Evolutionary conservation across 192 early-diverging fungal genomes (phyloP).

Genomic region (Dispira simplex): DNA sequence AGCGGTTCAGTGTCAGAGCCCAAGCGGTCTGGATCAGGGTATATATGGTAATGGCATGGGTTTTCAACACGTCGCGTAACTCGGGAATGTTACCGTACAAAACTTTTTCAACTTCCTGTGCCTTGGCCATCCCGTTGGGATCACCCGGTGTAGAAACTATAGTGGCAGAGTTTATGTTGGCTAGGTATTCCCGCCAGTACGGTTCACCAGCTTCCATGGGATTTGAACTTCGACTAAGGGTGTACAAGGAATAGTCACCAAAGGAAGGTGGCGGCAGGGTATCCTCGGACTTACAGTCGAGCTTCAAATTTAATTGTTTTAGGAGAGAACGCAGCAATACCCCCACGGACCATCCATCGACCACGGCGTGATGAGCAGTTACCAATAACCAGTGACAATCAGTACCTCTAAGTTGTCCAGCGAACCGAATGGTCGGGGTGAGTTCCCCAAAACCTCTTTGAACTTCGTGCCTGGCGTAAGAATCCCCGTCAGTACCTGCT

Average conservation of each 20-base stretch:
- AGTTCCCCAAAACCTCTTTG: too few species aligned
- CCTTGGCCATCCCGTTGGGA: background rate
- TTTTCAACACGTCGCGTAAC: background rate
- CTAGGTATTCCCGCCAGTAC: slow-evolving; percentile 4
- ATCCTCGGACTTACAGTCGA: background rate
- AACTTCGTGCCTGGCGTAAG: too few species aligned
- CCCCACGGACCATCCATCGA: background rate
- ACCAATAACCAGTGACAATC: too few species aligned
- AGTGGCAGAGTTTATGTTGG: background rate
- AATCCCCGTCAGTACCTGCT: too few species aligned
- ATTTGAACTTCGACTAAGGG: background rate
- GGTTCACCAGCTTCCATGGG: background rate
- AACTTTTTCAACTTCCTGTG: too few species aligned
- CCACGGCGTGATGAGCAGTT: background rate
- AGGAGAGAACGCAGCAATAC: background rate
- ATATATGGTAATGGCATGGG: background rate
- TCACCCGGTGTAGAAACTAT: background rate
- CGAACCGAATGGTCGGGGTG: too few species aligned
- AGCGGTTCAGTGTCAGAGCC: background rate
- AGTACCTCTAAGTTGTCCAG: too few species aligned
- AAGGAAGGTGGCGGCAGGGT: background rate
- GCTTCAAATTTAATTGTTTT: background rate
- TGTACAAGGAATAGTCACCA: background rate
- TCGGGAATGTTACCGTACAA: background rate
- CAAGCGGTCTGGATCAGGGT: background rate